Conservation (phyloP, 2,329 filamentous ascomycete genomes). For the Amylocarpus encephaloides region DNA sequence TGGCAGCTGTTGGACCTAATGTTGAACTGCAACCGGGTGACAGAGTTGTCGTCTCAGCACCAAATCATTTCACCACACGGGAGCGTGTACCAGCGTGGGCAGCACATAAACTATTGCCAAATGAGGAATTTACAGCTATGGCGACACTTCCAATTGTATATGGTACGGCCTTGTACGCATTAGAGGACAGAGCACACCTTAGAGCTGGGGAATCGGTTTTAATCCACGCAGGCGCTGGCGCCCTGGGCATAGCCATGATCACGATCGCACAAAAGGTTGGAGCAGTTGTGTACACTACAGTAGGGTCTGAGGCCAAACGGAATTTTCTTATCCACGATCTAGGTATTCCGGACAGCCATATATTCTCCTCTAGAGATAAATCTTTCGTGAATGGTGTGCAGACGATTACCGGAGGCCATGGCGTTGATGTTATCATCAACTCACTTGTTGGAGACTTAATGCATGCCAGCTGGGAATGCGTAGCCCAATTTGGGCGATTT, state of each 20-base stretch:
- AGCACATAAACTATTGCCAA: too few relatives aligned
- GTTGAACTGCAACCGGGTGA: background rate
- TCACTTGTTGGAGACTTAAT: conserved; percentile 22
- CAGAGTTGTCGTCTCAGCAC: background rate
- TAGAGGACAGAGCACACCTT: conserved; percentile 37
- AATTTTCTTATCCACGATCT: conserved; percentile 31
- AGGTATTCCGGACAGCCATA: conserved; percentile 34
- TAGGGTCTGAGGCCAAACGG: conserved; percentile 35
- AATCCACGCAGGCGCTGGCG: conserved; percentile 18
- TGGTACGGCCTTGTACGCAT: conserved; percentile 40
- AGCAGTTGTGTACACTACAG: conserved; percentile 38
- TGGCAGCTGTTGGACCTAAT: background rate
- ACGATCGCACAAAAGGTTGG: conserved; percentile 28
- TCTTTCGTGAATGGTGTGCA: conserved; percentile 32
- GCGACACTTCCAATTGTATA: too few relatives aligned
- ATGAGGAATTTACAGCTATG: too few relatives aligned
- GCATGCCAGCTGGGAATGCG: conserved; percentile 28
- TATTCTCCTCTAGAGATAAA: conserved; percentile 36
- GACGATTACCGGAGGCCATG: conserved; percentile 1
- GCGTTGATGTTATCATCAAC: conserved; percentile 28
- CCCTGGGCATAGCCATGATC: conserved; percentile 23
- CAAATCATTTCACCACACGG: background rate
- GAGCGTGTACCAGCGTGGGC: background rate
- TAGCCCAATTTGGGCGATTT: conserved; percentile 34
- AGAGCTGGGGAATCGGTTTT: conserved; percentile 27